Percentiles rank a stretch among this genome's conserved stretches.
Conservation (phyloP, 495 filamentous ascomycete species). For the Massariosphaeria phaeospora region DNA sequence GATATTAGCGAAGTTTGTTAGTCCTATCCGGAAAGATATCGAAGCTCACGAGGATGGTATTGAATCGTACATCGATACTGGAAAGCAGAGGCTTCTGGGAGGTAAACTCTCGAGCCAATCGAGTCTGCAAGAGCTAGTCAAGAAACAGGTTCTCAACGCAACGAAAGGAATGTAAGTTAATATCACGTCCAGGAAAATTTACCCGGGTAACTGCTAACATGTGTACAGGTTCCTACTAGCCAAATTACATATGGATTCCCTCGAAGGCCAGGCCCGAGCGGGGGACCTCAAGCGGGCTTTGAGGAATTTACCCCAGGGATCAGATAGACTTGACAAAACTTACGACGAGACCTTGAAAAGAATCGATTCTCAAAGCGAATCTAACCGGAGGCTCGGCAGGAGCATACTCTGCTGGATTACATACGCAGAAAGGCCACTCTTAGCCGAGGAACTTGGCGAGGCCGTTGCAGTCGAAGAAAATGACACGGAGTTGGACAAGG, state of each 20-base stretch:
- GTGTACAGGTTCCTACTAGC: constrained; percentile 17
- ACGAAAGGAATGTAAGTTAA: not conserved
- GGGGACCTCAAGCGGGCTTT: not conserved
- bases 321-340: constrained; percentile 16
- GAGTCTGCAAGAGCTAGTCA: not conserved
- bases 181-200: not conserved
- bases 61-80: constrained; percentile 32
- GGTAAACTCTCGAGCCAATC: not conserved
- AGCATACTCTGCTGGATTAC: constrained; percentile 47
- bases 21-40: constrained; percentile 33
- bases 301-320: not conserved
- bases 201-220: not conserved
- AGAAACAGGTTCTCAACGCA: not conserved
- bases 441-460: constrained; percentile 45
- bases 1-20: constrained; percentile 35
- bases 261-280: not conserved
- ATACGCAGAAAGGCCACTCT: constrained; percentile 42
- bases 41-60: constrained; percentile 42
- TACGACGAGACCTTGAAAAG: constrained; percentile 46
- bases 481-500: constrained; percentile 38
- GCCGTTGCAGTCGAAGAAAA: constrained; percentile 44
- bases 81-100: not conserved
- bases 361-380: constrained; percentile 40
- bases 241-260: constrained; percentile 4
- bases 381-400: constrained; percentile 37